Evolutionary conservation across 169 alveolate genomes (phyloP).

Genomic region (Pseudocohnilembus persalinus): DNA sequence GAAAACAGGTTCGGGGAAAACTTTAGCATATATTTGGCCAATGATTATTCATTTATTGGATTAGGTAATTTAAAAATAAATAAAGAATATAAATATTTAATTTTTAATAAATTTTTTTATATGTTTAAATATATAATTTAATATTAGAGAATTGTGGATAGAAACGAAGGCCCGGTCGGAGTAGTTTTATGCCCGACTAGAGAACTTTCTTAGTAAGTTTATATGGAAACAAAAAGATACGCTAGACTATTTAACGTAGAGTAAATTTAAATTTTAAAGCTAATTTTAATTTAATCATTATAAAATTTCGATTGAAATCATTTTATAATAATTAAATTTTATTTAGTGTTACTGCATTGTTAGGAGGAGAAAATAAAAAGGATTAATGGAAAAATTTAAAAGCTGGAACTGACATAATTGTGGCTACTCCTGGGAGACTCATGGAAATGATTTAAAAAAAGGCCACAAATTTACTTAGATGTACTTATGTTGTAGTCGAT

Average conservation of each 20-base stretch:
- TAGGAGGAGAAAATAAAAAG: conserved; percentile 63
- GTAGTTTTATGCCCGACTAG: conserved; percentile 92
- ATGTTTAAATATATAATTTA: no score
- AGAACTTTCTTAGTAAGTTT: conserved; percentile 91
- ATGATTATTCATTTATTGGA: conserved; percentile 75
- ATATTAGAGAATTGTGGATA: conserved; percentile 47
- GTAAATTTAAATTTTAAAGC: conserved; percentile 5
- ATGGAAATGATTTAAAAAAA: conserved; percentile 76
- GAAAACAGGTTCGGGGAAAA: conserved; percentile 97
- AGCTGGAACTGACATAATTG: conserved; percentile 90
- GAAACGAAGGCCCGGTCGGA: conserved; percentile 76
- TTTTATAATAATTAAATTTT: no score
- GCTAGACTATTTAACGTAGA: conserved; percentile 25
- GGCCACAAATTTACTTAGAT: conserved; percentile 66
- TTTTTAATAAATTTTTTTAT: not conserved
- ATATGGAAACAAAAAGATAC: conserved; percentile 35
- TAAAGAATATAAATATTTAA: not conserved
- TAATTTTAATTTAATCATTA: not conserved
- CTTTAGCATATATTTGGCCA: conserved; percentile 94
- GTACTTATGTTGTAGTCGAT: conserved; percentile 78
- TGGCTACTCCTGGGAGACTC: conserved; percentile 83
- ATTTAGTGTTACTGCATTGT: conserved; percentile 48
- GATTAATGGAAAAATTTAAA: conserved; percentile 82
- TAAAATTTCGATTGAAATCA: not conserved
- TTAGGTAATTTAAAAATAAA: conserved; percentile 2